A percentile compares a stretch with the other conserved stretches of the same genome.
phyloP scores from a whole-genome alignment of 1,139 yeast genomes.

The Geotrichum europaeum region DNA sequence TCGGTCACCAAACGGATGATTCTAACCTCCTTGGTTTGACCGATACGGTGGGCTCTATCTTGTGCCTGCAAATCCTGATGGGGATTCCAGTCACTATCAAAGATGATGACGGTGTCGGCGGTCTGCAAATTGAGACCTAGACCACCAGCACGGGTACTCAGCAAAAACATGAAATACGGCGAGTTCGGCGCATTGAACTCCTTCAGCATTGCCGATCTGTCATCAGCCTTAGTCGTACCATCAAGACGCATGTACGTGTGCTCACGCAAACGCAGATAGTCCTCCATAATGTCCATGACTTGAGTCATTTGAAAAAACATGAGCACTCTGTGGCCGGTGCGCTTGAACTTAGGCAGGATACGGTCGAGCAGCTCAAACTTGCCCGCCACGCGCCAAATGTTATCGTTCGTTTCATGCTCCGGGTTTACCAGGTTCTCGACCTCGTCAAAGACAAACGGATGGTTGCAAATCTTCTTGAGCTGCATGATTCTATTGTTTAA shows the following conservation, averaged over 20 bases:
- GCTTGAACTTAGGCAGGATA: conserved; percentile 78
- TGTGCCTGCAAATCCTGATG: conserved; percentile 99
- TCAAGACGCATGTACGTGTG: conserved; percentile 79
- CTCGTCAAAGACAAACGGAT: conserved; percentile 96
- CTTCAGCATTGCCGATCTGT: conserved; percentile 77
- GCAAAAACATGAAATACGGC: conserved; percentile 80
- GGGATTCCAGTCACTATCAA: conserved; percentile 98
- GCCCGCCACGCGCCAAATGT: conserved; percentile 86
- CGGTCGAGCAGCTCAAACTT: conserved; percentile 89
- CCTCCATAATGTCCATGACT: conserved; percentile 98
- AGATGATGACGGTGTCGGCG: conserved; percentile 93
- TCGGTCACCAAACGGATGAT: conserved; percentile 86
- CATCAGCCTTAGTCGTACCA: conserved; percentile 94
- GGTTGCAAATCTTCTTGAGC: conserved; percentile 90
- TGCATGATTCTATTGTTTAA: conserved; percentile 95
- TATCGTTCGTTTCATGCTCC: conserved; percentile 47
- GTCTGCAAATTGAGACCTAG: conserved; percentile 91
- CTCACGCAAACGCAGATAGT: conserved; percentile 67
- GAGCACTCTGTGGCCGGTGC: conserved; percentile 81
- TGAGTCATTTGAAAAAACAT: conserved; percentile 98
- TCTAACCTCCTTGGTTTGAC: conserved; percentile 94
- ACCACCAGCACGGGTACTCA: conserved; percentile 97
- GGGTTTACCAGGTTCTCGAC: conserved; percentile 87
- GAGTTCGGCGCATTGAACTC: conserved; percentile 81
- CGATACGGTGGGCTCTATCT: conserved; percentile 97